Conservation (phyloP, 2,329 filamentous ascomycete species). For the Venturia asperata region DNA sequence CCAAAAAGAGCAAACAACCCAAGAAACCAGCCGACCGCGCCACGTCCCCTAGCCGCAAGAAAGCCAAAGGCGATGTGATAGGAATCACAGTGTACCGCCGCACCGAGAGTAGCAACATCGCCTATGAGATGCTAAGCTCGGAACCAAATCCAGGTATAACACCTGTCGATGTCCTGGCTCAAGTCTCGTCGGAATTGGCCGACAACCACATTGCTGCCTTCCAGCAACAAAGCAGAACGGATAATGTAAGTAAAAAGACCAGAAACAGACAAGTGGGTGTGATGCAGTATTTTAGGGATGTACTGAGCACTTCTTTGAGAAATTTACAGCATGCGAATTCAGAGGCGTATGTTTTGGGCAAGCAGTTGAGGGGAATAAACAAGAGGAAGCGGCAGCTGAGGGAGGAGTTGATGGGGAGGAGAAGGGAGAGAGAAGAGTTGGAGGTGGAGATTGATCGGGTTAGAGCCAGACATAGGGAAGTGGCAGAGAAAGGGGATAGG, state of each 20-base stretch:
- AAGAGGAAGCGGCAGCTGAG: slow-evolving; percentile 41
- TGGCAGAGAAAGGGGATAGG: slow-evolving; percentile 29
- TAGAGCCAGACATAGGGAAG: slow-evolving; percentile 27
- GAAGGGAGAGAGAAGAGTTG: slow-evolving; percentile 42
- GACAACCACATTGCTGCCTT: neutral
- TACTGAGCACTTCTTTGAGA: slow-evolving; percentile 44
- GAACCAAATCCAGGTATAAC: slow-evolving; percentile 27
- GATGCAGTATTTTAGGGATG: slow-evolving; percentile 41
- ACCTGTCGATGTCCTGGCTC: slow-evolving; percentile 20
- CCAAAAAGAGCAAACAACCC: neutral
- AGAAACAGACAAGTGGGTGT: slow-evolving; percentile 41
- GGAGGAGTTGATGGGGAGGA: slow-evolving; percentile 41
- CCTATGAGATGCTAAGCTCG: slow-evolving; percentile 37
- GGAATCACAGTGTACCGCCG: slow-evolving; percentile 57
- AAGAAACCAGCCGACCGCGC: neutral
- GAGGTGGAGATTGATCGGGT: slow-evolving; percentile 46
- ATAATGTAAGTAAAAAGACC: slow-evolving; percentile 34
- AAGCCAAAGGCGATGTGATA: slow-evolving; percentile 30
- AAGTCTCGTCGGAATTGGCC: slow-evolving; percentile 17
- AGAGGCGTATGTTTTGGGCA: slow-evolving; percentile 41
- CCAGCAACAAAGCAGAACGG: slow-evolving; percentile 27
- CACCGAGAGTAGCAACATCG: slow-evolving; percentile 40
- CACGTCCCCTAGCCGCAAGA: neutral
- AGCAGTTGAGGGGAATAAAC: slow-evolving; percentile 40
- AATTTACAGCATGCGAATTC: slow-evolving; percentile 47